phyloP scores from a whole-genome alignment of 495 filamentous ascomycete genomes.

The Pseudomonodictys pantanalensis region DNA sequence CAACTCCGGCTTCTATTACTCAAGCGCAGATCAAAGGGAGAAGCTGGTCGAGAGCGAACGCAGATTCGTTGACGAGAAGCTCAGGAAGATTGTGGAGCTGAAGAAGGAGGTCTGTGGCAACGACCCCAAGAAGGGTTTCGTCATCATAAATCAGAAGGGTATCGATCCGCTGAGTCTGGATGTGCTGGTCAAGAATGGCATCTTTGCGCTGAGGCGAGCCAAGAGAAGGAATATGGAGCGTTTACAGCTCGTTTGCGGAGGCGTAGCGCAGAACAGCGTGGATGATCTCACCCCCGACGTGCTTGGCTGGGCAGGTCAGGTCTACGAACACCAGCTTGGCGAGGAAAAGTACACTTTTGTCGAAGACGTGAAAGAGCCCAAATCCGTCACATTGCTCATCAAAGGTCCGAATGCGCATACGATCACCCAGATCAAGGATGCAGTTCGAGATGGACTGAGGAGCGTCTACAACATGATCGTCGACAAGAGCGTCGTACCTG shows the following conservation, averaged over 20 bases:
- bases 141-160: conserved; percentile 98
- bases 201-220: conserved; percentile 86
- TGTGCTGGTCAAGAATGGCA: conserved; percentile 95
- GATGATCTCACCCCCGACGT: conserved; percentile 86
- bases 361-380: conserved; percentile 95
- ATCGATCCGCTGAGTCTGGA: conserved; percentile 96
- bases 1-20: conserved; percentile 99
- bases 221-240: conserved; percentile 99
- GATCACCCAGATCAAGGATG: conserved; percentile 92
- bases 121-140: conserved; percentile 92
- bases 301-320: conserved; percentile 92
- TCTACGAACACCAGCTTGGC: conserved; percentile 95
- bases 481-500: conserved; percentile 89
- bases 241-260: conserved; percentile 89
- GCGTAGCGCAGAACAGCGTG: conserved; percentile 88
- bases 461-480: conserved; percentile 99
- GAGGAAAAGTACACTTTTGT: conserved; percentile 99
- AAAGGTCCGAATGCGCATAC: conserved; percentile 97
- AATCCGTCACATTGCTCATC: conserved; percentile 97
- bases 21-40: conserved; percentile 89
- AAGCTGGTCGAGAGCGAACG: conserved; percentile 98
- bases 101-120: conserved; percentile 97
- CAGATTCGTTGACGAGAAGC: conserved; percentile 91
- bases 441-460: conserved; percentile 91
- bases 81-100: conserved; percentile 95